Percentiles rank a stretch among this genome's conserved stretches.
These are phyloP conservation scores for Aphanocladium album DNA, from an alignment of 2,329 filamentous ascomycete genomes.

Conservation along the genomic window DNA sequence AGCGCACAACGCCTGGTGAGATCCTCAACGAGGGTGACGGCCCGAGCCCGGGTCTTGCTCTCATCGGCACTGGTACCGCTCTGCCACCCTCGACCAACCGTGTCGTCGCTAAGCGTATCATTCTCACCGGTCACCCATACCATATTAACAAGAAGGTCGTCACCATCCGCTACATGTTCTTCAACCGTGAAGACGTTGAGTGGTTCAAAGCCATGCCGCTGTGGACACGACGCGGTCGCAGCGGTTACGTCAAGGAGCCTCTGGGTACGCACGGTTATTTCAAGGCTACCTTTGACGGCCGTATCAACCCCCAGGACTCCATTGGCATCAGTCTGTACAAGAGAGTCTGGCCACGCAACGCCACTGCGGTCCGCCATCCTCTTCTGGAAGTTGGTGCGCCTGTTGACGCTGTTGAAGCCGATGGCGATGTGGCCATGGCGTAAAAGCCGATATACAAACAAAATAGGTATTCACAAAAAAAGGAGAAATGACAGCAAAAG, in stretches of 20 bases:
- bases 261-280: conserved; percentile 99
- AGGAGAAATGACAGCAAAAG: background rate
- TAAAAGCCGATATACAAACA: background rate
- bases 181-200: conserved; percentile 87
- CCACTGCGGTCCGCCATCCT: conserved; percentile 42
- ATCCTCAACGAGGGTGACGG: conserved; percentile 38
- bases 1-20: conserved; percentile 45
- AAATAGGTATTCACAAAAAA: background rate
- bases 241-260: conserved; percentile 88
- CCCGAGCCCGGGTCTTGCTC: conserved; percentile 51
- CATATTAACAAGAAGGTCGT: conserved; percentile 99
- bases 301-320: conserved; percentile 92
- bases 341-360: conserved; percentile 72
- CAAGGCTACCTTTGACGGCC: conserved; percentile 95
- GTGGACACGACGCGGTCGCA: conserved; percentile 86
- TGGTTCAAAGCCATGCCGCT: conserved; percentile 97
- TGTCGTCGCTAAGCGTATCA: conserved; percentile 87
- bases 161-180: conserved; percentile 99
- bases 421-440: conserved; percentile 32
- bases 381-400: conserved; percentile 33
- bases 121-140: conserved; percentile 92
- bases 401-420: conserved; percentile 15
- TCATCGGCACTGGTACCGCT: conserved; percentile 83
- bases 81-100: conserved; percentile 70
- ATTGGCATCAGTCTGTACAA: conserved; percentile 89